phyloP scores from a whole-genome alignment of 768 basidiomycete species.

The Leucocoprinus leucothites region DNA sequence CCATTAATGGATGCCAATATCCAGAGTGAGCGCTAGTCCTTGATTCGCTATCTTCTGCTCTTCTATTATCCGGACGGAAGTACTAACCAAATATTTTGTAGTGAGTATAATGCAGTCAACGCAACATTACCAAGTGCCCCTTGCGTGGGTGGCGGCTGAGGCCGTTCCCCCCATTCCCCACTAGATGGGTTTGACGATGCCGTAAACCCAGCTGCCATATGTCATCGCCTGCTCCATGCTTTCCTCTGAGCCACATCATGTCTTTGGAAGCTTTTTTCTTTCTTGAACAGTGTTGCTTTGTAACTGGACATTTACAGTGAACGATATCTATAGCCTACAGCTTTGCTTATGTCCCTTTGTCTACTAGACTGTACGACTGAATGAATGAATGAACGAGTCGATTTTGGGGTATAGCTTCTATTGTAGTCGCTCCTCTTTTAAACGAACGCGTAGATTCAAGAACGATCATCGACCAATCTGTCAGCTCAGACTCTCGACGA shows the following conservation, averaged over 20 bases:
- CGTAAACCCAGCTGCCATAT: not conserved
- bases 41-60: not conserved
- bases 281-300: too few species aligned
- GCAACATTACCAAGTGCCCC: conserved; percentile 43
- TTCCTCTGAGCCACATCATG: not conserved
- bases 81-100: conserved; percentile 18
- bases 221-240: too few species aligned
- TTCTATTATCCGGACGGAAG: conserved; percentile 4
- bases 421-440: too few species aligned
- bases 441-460: too few species aligned
- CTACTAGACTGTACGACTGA: not conserved
- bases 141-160: conserved; percentile 28
- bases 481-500: too few species aligned
- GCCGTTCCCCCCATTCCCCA: not conserved
- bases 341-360: not conserved
- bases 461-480: too few species aligned
- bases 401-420: too few species aligned
- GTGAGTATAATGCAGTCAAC: conserved; percentile 57
- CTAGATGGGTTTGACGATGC: not conserved
- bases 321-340: not conserved
- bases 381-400: too few species aligned
- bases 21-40: conserved; percentile 39
- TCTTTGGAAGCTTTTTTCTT: not conserved
- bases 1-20: conserved; percentile 63
- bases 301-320: not conserved